phyloP scores from a whole-genome alignment of 2,329 filamentous ascomycete species.

The Hymenoscyphus repandus region DNA sequence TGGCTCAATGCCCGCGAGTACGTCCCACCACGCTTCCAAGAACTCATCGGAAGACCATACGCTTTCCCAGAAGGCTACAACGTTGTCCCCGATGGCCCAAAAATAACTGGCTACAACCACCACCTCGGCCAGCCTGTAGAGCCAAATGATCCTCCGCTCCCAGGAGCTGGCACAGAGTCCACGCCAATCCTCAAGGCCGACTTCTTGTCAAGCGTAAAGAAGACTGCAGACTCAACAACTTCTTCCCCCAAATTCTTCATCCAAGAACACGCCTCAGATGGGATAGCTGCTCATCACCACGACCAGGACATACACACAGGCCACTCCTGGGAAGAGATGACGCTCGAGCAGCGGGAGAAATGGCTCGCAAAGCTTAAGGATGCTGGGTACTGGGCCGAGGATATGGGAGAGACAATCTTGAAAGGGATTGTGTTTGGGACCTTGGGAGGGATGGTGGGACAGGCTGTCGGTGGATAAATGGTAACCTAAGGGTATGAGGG shows the following conservation, averaged over 20 bases:
- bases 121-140: slow-evolving; percentile 9
- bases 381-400: slow-evolving; percentile 31
- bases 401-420: slow-evolving; percentile 26
- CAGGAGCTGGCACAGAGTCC: not conserved
- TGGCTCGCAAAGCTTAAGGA: slow-evolving; percentile 29
- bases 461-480: slow-evolving; percentile 18
- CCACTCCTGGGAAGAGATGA: slow-evolving; percentile 29
- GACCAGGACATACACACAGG: slow-evolving; percentile 21
- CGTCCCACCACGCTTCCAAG: slow-evolving; percentile 23
- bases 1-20: slow-evolving; percentile 22
- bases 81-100: not conserved
- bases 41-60: slow-evolving; percentile 25
- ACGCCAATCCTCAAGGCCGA: slow-evolving; percentile 8
- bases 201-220: slow-evolving; percentile 16
- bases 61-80: slow-evolving; percentile 19
- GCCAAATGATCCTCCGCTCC: not conserved
- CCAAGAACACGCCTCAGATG: slow-evolving; percentile 5
- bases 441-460: slow-evolving; percentile 26
- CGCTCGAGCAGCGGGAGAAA: slow-evolving; percentile 21
- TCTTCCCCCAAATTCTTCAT: not conserved
- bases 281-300: slow-evolving; percentile 22
- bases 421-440: slow-evolving; percentile 32
- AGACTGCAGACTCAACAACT: not conserved
- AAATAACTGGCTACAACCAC: slow-evolving; percentile 1
- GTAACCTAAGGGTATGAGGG: not conserved